These are phyloP conservation scores for Mycocentrospora acerina DNA, from an alignment of 2,329 filamentous ascomycete genomes.

Conservation along the genomic window DNA sequence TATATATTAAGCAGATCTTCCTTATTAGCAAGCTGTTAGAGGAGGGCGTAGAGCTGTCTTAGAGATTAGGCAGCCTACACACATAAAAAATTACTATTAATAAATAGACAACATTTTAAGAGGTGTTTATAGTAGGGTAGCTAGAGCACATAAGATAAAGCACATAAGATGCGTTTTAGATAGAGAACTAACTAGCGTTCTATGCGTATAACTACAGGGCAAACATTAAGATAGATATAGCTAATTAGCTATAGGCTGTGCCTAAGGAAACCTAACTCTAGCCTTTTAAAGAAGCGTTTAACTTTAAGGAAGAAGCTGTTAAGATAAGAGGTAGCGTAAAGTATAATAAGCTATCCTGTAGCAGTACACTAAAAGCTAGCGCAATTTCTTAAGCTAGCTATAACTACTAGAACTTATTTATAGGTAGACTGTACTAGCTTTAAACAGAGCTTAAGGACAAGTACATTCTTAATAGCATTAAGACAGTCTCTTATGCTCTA, in stretches of 20 bases:
- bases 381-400: background rate
- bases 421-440: background rate
- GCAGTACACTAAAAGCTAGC: background rate
- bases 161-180: background rate
- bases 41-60: conserved; percentile 2
- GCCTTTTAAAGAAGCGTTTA: background rate
- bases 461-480: conserved; percentile 3
- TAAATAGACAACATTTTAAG: conserved; percentile 4
- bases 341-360: background rate
- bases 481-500: conserved; percentile 4
- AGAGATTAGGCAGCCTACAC: background rate
- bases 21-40: conserved; percentile 2
- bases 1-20: conserved; percentile 5
- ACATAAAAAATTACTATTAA: conserved; percentile 3
- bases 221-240: conserved; percentile 3
- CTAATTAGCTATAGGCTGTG: conserved; percentile 1
- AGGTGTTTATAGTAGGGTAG: conserved; percentile 1
- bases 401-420: conserved; percentile 1
- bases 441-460: conserved; percentile 1
- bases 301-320: background rate
- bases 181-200: too few species aligned
- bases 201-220: conserved; percentile 1
- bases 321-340: background rate
- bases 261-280: conserved; percentile 3
- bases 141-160: background rate